phyloP scores from a whole-genome alignment of 345 rosid genomes.

The Laguncularia racemosa region DNA sequence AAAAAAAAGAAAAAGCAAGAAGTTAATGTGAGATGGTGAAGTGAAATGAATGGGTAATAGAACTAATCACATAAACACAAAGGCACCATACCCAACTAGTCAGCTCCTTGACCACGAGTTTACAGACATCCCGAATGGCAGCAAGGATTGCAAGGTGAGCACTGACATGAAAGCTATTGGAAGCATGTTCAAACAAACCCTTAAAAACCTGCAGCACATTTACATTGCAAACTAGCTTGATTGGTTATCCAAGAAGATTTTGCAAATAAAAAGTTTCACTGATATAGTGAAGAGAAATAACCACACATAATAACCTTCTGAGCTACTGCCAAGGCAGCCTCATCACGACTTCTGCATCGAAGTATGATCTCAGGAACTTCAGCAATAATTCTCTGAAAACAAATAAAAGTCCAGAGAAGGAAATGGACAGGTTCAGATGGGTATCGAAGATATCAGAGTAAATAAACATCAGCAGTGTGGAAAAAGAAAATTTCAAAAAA shows the following conservation, averaged over 20 bases:
- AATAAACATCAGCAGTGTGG: too few species aligned
- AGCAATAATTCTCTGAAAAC: slow-evolving; percentile 60
- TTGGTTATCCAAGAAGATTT: neutral
- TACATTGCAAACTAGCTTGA: neutral
- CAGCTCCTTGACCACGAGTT: slow-evolving; percentile 89
- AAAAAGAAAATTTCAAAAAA: too few species aligned
- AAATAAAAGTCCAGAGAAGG: neutral
- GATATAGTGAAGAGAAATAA: neutral
- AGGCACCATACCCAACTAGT: slow-evolving; percentile 83
- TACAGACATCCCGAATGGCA: slow-evolving; percentile 92
- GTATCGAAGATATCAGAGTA: too few species aligned
- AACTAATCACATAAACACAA: neutral
- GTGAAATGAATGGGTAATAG: neutral
- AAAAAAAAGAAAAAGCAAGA: too few species aligned
- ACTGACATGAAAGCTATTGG: slow-evolving; percentile 62
- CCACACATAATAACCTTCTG: slow-evolving; percentile 18
- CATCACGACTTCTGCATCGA: slow-evolving; percentile 88
- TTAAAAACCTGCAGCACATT: slow-evolving; percentile 53
- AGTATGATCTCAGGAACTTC: slow-evolving; percentile 97
- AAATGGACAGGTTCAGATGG: too few species aligned
- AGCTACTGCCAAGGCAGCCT: slow-evolving; percentile 95
- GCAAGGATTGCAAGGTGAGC: slow-evolving; percentile 80
- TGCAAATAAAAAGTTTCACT: neutral
- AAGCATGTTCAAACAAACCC: slow-evolving; percentile 82
- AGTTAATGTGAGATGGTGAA: neutral